These are phyloP conservation scores for Salix caprea DNA, from an alignment of 345 rosid genomes.

Conservation along the genomic window DNA sequence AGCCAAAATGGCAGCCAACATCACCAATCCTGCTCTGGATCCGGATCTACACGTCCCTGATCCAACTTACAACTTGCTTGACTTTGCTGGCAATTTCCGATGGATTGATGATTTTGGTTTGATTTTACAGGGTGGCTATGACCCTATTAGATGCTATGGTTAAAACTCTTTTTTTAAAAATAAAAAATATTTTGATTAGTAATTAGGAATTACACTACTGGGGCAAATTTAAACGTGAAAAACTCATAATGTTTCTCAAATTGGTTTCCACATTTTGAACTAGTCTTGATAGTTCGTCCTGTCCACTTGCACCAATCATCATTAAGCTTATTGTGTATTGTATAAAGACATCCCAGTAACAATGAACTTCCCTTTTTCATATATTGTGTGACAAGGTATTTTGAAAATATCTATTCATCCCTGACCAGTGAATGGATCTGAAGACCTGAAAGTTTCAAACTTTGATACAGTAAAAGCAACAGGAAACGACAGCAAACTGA, in stretches of 20 bases:
- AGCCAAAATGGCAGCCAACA: no score
- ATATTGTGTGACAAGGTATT: background rate
- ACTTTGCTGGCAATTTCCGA: background rate
- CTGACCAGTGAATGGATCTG: background rate
- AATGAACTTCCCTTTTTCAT: background rate
- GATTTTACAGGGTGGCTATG: constrained; percentile 52
- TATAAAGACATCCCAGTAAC: background rate
- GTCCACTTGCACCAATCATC: background rate
- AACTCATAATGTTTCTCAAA: background rate
- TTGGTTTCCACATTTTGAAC: background rate
- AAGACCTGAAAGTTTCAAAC: background rate
- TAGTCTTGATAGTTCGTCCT: background rate
- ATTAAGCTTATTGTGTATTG: background rate
- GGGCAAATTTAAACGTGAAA: background rate
- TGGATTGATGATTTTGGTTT: background rate
- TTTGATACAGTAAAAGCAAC: background rate
- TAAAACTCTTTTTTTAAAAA: constrained; percentile 11
- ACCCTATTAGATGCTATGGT: constrained; percentile 79
- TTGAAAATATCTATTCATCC: background rate
- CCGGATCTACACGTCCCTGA: no score
- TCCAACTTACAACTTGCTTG: no score
- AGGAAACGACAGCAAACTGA: background rate
- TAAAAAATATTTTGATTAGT: background rate
- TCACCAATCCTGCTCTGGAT: no score
- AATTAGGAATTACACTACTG: background rate